phyloP scores from a whole-genome alignment of 208 protist species.

The Wallacemonas sp. region DNA sequence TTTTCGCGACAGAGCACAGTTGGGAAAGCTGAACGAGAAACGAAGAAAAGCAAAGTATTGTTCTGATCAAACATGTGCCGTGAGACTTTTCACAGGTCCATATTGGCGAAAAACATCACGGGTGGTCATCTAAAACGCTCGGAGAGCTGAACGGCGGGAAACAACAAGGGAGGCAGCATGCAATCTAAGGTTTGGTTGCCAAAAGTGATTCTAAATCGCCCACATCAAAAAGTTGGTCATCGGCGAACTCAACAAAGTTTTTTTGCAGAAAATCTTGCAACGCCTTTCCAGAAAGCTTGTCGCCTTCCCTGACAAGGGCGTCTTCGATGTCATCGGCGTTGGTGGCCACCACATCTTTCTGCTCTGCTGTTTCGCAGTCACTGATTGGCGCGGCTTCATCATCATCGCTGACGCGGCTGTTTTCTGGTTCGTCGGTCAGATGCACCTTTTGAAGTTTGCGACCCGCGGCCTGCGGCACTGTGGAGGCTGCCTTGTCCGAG shows the following conservation, averaged over 20 bases:
- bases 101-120: too few relatives aligned
- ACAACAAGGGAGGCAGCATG: not conserved
- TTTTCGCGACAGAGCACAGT: too few relatives aligned
- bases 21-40: too few relatives aligned
- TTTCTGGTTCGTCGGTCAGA: constrained; percentile 8
- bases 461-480: not conserved
- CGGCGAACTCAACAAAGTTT: constrained; percentile 82
- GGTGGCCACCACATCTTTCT: not conserved
- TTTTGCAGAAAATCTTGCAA: constrained; percentile 72
- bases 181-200: constrained; percentile 3
- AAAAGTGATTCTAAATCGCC: constrained; percentile 19
- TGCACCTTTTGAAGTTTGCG: constrained; percentile 9
- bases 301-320: constrained; percentile 46
- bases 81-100: too few relatives aligned
- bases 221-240: constrained; percentile 48
- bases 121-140: too few relatives aligned
- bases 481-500: not conserved
- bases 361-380: constrained; percentile 11
- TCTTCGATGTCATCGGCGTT: constrained; percentile 42
- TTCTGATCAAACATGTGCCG: too few relatives aligned
- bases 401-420: not conserved
- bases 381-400: constrained; percentile 26
- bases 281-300: constrained; percentile 51
- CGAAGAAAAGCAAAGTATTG: too few relatives aligned
- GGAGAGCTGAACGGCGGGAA: too few relatives aligned